Evolutionary conservation across 208 protist genomes (phyloP).

Genomic region (Polymyxa betae): DNA sequence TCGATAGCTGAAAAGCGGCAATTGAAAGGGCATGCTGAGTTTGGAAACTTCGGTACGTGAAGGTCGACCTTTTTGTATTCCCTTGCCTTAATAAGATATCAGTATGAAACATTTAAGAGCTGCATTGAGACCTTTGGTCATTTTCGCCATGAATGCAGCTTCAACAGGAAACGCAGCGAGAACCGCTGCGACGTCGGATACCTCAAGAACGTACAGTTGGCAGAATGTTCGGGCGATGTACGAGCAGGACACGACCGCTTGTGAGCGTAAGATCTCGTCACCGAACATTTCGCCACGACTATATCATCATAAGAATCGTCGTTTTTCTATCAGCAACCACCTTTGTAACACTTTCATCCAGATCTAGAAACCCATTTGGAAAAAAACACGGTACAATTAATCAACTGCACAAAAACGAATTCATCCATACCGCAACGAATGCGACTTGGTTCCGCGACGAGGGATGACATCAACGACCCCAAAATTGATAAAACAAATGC

Average conservation of each 20-base stretch:
- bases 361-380: too few relatives aligned
- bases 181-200: background rate
- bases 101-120: background rate
- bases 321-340: too few relatives aligned
- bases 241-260: slow-evolving; percentile 10
- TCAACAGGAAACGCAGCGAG: slow-evolving; percentile 20
- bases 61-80: background rate
- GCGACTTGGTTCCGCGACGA: background rate
- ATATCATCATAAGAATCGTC: too few relatives aligned
- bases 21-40: background rate
- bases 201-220: slow-evolving; percentile 32
- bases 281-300: slow-evolving; percentile 24
- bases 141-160: slow-evolving; percentile 46
- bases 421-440: too few relatives aligned
- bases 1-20: slow-evolving; percentile 26
- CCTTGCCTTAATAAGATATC: slow-evolving; percentile 31
- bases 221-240: slow-evolving; percentile 47
- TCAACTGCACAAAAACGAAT: too few relatives aligned
- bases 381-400: too few relatives aligned
- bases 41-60: background rate
- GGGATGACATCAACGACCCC: slow-evolving; percentile 37
- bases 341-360: too few relatives aligned
- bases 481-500: slow-evolving; percentile 52
- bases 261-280: slow-evolving; percentile 30
- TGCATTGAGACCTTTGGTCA: background rate